Evolutionary conservation across 306 rosid genomes (phyloP), one percentile per base, ranked within the genome.

Genomic region (Sophora flavescens): DNA sequence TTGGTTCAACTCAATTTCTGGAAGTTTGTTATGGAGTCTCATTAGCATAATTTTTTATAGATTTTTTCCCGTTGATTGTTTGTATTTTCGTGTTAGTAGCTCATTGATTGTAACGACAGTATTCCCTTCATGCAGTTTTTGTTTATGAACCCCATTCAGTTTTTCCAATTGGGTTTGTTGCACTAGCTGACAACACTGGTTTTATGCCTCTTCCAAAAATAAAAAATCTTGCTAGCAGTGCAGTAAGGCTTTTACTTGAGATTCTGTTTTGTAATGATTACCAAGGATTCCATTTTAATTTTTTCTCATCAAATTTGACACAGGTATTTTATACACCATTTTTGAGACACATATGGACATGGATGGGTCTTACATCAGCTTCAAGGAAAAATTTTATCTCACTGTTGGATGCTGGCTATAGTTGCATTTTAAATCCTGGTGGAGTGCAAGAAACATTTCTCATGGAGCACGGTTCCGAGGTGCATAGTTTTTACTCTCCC

Each of bases 81-180:
- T 87, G 32, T 30, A 22, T 65, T 70, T 67, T 72, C 22, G 26
- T 63, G 74, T 35, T 57, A 60, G 66, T 41, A 58, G 62, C 6
- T 70, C 58, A 53, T 63, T 76, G 53, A 66, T 68, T 48, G 58
- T 59, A 42, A 47, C 36, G 22, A 22, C 22, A 57, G 35, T 68
- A 4, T 53, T 68, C 48, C 5, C 8, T 65, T 68, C n/a, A 6
- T 87, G 90, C 88, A 92, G 99, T 95, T 45, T 87, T 95, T 71
- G 97, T 92, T 32, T 95, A 89, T 57, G 99, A 95, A 72, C 99
- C 99, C 58, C 99, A 95, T 82, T 95, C 97, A 5, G 99, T 95
- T 81, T 83, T 90, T 78, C 96, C 99, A 4, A 86, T 95, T 83
- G 99, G 97, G 45, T 88, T 88, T 56, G 92, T 89, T 73, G 90